Conservation (phyloP, 2,329 filamentous ascomycete species). For the Trichoderma asperellum region DNA sequence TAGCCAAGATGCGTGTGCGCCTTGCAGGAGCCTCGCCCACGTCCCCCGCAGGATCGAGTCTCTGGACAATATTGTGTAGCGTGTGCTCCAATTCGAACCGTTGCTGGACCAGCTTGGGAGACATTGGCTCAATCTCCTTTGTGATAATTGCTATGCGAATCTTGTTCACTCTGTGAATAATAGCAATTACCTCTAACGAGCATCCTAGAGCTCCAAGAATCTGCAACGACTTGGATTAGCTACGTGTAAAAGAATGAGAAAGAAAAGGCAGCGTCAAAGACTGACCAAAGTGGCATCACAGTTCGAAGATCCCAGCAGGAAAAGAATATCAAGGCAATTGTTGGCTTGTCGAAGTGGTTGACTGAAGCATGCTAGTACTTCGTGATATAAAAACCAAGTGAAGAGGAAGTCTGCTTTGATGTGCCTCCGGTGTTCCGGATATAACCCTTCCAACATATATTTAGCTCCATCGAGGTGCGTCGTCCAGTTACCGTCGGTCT, state of each 20-base stretch:
- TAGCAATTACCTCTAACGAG: conserved; percentile 50
- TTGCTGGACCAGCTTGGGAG: conserved; percentile 32
- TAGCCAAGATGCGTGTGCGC: conserved; percentile 44
- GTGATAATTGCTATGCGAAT: conserved; percentile 33
- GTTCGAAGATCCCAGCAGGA: conserved; percentile 19
- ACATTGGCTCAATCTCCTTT: background rate
- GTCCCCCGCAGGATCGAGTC: conserved; percentile 26
- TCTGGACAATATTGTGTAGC: conserved; percentile 28
- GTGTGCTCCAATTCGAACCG: conserved; percentile 29
- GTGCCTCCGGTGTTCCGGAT: conserved; percentile 32
- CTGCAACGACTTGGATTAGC: conserved; percentile 34
- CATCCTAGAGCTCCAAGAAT: conserved; percentile 54
- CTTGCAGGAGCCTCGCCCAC: conserved; percentile 36
- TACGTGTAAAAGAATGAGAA: background rate
- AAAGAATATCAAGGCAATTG: conserved; percentile 23
- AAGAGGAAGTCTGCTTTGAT: conserved; percentile 46
- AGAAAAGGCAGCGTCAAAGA: background rate
- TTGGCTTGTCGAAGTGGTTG: conserved; percentile 36
- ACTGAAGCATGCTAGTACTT: conserved; percentile 51
- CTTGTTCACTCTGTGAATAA: conserved; percentile 50
- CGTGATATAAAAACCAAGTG: conserved; percentile 54
- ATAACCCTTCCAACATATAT: conserved; percentile 40
- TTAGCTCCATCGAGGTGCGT: conserved; percentile 51
- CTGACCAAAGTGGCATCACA: conserved; percentile 28
- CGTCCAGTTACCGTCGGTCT: conserved; percentile 51